Evolutionary conservation across 2,329 filamentous ascomycete species (phyloP).

Genomic region (Apiospora rasikravindrae): DNA sequence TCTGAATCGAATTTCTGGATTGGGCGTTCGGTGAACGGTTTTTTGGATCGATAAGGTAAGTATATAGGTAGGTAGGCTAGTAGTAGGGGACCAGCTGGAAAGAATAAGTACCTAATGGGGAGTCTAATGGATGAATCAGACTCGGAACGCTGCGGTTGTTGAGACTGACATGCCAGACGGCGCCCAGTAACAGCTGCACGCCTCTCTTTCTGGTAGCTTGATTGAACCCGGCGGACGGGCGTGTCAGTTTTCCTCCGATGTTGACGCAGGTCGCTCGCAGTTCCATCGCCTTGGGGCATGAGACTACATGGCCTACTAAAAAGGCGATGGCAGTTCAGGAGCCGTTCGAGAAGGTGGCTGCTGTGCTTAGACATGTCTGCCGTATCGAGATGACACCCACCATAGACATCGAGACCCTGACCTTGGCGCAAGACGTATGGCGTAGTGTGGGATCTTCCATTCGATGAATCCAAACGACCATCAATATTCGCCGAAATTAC

Average conservation of each 20-base stretch:
- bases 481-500: not conserved
- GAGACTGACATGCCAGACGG: too few relatives aligned
- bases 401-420: not conserved
- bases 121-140: not conserved
- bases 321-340: not conserved
- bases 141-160: too few relatives aligned
- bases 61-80: too few relatives aligned
- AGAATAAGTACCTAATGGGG: not conserved
- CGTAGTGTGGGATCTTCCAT: not conserved
- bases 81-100: not conserved
- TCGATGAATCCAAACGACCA: not conserved
- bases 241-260: conserved; percentile 2
- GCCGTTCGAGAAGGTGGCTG: not conserved
- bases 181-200: not conserved
- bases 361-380: not conserved
- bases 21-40: not conserved
- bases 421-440: not conserved
- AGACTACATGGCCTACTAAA: not conserved
- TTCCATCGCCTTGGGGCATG: not conserved
- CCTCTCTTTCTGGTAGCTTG: not conserved
- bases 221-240: conserved; percentile 7
- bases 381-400: too few relatives aligned
- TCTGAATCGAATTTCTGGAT: not conserved
- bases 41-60: not conserved
- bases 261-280: not conserved